Base-by-base conservation (phyloP, 139 green algal genomes). In the Chlorella sp. region DNA sequence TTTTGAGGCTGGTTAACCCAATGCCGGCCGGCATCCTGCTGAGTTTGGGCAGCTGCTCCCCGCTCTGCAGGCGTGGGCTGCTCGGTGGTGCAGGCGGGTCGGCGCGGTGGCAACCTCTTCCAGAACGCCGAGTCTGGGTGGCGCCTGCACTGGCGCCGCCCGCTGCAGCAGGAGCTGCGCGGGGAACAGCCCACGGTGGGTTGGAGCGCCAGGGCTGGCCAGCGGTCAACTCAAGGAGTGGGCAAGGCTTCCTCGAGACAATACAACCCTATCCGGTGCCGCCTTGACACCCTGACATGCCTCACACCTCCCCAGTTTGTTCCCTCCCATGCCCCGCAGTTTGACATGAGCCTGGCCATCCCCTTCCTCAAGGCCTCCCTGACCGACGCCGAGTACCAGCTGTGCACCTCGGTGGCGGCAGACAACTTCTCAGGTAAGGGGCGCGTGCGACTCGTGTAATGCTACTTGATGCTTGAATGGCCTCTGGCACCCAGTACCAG, bases 401-500 rank as follows among this genome's bases (percentile, higher is more conserved):
- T 90, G 34, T 90, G 96, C 46, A 94, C 94, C 24, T 89, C 85
- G 11, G 88, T 97, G 17, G 84, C 94, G 0, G 78, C 84, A 0
- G 70, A 75, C 84, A 98, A 98, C 85, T 90, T 98, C 38, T 20
- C 51, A 24, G 51, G 51, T 60, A 24, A 20, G 46, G 46, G 46
- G 8, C 11, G 46, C 46, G 7, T 7, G 46, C 7, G 8, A 54
- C 46, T 17, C 11, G 46, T 54, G 46, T 7, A 11, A 7, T 17
- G 11, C n/a, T n/a, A n/a, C n/a, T n/a, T n/a, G n/a, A n/a, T n/a
- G n/a, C n/a, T n/a, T n/a, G n/a, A n/a, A n/a, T n/a, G n/a, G n/a
- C n/a, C n/a, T n/a, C n/a, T n/a, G n/a, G n/a, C n/a, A n/a, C 24
- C 0, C 94, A 98, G 84, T 98, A 97, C 83, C 73, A 84, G 26